Evolutionary conservation across 2,329 filamentous ascomycete species (phyloP), one percentile per base, ranked within the genome.

Genomic region (Penicillium sp.): DNA sequence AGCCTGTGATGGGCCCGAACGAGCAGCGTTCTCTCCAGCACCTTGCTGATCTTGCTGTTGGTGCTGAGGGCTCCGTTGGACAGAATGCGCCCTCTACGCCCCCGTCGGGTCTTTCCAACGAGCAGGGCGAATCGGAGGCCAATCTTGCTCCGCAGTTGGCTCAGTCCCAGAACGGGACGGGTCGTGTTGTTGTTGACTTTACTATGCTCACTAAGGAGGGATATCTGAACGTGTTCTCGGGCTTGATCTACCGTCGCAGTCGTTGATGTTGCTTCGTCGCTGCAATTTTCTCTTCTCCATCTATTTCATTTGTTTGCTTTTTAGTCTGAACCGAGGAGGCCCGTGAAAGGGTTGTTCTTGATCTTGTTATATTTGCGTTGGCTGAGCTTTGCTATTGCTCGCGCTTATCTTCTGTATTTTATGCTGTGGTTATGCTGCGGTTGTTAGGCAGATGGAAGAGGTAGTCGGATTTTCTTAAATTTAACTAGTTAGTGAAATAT

Each of bases 1-100:
- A 68, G 1, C 73, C 71, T 11, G 60, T 73, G 13, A 67, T 76
- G 59, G 73, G 73, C 4, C 71, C 73, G 13, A 76, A 73, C 19
- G 74, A 76, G 55, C 74, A 76, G 51, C 74, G 74, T 49, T 76
- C 74, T 26, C 66, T 76, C 7, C 74, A 76, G 53, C 74, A 76
- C 55, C 62, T 76, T 10, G 74, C 74, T 7, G 74, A 76, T 57
- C 63, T 76, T 23, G 74, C 74, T 23, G 74, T 76, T 26, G 74
- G 73, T 2, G 74, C 72, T 6, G 74, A 76, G 48, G 74, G 72
- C 27, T 68, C 68, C 14, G 69, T 70, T 5, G 63, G 67, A 23
- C 64, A 67, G 19, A 68, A 64, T 29, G 61, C 64, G 8, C 65
- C 69, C 3, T 56, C 63, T 1, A 63, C 70, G 0, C 69, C 69